Evolutionary conservation across 371 early-diverging fungal species (phyloP).

Genomic region (Haplosporangium sp.): DNA sequence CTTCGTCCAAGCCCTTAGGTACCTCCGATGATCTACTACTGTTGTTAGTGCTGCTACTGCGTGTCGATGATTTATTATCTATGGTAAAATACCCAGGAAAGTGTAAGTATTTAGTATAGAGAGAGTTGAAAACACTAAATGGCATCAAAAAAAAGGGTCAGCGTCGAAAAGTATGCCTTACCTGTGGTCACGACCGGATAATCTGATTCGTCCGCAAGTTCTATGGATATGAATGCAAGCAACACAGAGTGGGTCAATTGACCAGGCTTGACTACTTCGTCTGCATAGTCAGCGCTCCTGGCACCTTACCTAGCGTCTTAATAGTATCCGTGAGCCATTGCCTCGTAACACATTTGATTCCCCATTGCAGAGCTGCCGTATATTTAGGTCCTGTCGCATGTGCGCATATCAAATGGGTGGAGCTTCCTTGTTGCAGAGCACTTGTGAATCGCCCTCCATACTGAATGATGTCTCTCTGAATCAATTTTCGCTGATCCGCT

Average conservation of each 20-base stretch:
- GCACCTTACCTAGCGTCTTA: constrained; percentile 17
- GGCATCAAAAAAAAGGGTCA: not conserved
- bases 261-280: too few relatives aligned
- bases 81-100: not conserved
- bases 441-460: constrained; percentile 36
- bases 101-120: not conserved
- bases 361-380: constrained; percentile 35
- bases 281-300: too few relatives aligned
- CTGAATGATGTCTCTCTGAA: constrained; percentile 15
- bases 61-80: not conserved
- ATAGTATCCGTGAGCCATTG: constrained; percentile 27
- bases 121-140: not conserved
- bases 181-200: constrained; percentile 8
- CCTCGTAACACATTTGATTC: constrained; percentile 22
- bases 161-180: not conserved
- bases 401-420: constrained; percentile 40
- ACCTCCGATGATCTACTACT: not conserved
- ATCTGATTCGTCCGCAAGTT: constrained; percentile 19
- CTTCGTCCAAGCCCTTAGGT: not conserved
- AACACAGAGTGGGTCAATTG: too few relatives aligned
- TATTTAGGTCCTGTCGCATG: constrained; percentile 25
- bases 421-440: constrained; percentile 23
- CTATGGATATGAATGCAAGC: not conserved
- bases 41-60: not conserved
- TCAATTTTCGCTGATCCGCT: constrained; percentile 13